Percentiles rank a stretch among this genome's conserved stretches.
Evolutionary conservation across 768 basidiomycete species (phyloP).

Genomic region (Imleria badia): DNA sequence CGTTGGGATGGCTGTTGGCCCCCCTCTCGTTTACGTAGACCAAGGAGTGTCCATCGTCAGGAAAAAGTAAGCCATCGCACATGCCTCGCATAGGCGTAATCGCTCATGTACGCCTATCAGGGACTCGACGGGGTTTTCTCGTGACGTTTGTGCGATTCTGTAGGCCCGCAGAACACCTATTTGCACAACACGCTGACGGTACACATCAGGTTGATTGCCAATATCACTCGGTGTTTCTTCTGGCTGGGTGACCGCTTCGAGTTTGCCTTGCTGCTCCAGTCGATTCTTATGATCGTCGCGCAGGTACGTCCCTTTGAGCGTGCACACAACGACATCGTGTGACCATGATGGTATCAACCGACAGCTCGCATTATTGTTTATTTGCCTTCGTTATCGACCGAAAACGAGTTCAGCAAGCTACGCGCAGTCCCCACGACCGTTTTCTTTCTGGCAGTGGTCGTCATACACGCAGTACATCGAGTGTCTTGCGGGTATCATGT

Average conservation of each 20-base stretch:
- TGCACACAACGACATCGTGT: conserved; percentile 14
- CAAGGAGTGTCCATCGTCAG: conserved; percentile 78
- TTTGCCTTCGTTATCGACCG: conserved; percentile 75
- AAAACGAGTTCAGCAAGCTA: conserved; percentile 56
- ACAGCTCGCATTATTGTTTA: conserved; percentile 76
- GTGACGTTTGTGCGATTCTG: conserved; percentile 85
- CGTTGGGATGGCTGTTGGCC: conserved; percentile 81
- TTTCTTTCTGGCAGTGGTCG: conserved; percentile 86
- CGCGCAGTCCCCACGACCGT: conserved; percentile 59
- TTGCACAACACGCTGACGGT: conserved; percentile 6
- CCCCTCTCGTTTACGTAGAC: conserved; percentile 83
- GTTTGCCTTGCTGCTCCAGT: conserved; percentile 73
- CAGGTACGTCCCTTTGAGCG: conserved; percentile 50
- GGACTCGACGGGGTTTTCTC: conserved; percentile 83
- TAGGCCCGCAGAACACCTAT: conserved; percentile 32
- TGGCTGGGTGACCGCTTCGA: conserved; percentile 85
- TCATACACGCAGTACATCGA: conserved; percentile 78
- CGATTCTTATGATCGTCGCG: conserved; percentile 79
- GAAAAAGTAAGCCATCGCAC: conserved; percentile 52
- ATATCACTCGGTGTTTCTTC: conserved; percentile 88
- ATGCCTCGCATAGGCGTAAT: not conserved
- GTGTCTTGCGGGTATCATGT: conserved; percentile 81
- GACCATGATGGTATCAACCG: conserved; percentile 18
- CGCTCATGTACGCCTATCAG: conserved; percentile 36
- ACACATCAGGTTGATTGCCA: conserved; percentile 63